These are phyloP conservation scores for Sanghuangporus sanghuang DNA, from an alignment of 1,284 basidiomycete species.

Conservation along the genomic window DNA sequence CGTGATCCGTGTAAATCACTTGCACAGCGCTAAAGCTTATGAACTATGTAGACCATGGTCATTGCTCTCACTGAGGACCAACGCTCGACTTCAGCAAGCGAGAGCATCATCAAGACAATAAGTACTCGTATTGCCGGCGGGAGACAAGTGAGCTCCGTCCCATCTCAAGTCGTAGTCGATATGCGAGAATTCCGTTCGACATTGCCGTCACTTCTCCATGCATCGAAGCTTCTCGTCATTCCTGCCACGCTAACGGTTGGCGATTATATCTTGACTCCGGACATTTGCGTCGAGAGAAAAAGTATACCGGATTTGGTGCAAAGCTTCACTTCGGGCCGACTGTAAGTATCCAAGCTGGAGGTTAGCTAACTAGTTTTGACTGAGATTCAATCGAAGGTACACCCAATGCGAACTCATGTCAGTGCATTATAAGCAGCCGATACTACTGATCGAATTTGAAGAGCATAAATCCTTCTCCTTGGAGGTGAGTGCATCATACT, in stretches of 20 bases:
- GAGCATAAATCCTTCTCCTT: slow-evolving; percentile 94
- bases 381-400: slow-evolving; percentile 50
- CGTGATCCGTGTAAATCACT: slow-evolving; percentile 28
- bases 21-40: neutral
- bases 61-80: slow-evolving; percentile 79
- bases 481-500: slow-evolving; percentile 43
- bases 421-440: slow-evolving; percentile 89
- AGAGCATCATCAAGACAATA: slow-evolving; percentile 79
- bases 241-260: slow-evolving; percentile 93
- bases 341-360: slow-evolving; percentile 55
- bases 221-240: slow-evolving; percentile 74
- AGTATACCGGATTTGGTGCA: slow-evolving; percentile 88
- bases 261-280: slow-evolving; percentile 93
- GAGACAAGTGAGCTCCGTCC: slow-evolving; percentile 59
- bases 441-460: slow-evolving; percentile 97
- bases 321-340: slow-evolving; percentile 88
- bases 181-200: slow-evolving; percentile 96
- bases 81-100: slow-evolving; percentile 38
- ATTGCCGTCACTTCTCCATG: slow-evolving; percentile 87
- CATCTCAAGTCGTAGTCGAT: slow-evolving; percentile 87
- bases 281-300: slow-evolving; percentile 96
- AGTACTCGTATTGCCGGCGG: slow-evolving; percentile 88
- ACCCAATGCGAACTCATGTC: slow-evolving; percentile 98
- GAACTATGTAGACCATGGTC: slow-evolving; percentile 70
- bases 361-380: neutral